Evolutionary conservation across 805 yeast genomes (phyloP).

Genomic region (Sugiyamaella valdiviana): DNA sequence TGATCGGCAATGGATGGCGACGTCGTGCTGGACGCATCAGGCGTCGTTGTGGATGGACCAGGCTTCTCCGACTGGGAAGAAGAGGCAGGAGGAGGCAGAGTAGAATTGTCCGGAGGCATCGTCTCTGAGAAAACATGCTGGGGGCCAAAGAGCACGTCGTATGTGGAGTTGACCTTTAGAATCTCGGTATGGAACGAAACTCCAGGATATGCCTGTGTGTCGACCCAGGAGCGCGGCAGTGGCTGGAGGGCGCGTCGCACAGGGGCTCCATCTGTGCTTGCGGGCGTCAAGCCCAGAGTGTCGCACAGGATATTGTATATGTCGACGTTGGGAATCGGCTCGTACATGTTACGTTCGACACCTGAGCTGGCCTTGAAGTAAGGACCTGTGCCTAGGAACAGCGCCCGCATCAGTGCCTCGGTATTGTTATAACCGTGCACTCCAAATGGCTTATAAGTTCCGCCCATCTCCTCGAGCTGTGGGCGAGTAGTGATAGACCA

Average conservation of each 20-base stretch:
- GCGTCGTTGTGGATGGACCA: neutral
- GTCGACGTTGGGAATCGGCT: conserved; percentile 68
- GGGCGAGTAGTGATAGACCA: conserved; percentile 62
- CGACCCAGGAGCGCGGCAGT: conserved; percentile 25
- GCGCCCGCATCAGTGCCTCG: conserved; percentile 73
- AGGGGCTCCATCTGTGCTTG: conserved; percentile 52
- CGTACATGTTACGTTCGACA: conserved; percentile 31
- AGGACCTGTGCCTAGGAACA: conserved; percentile 79
- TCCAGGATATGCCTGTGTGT: conserved; percentile 30
- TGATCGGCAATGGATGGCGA: conserved; percentile 9
- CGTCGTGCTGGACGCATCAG: neutral
- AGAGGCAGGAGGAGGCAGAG: too few relatives aligned
- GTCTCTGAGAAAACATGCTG: neutral
- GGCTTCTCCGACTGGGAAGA: neutral
- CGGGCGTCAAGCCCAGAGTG: conserved; percentile 46
- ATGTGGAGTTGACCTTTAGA: conserved; percentile 28
- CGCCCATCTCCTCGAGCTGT: conserved; percentile 44
- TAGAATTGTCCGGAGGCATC: neutral
- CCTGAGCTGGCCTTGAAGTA: conserved; percentile 39
- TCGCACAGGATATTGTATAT: conserved; percentile 72
- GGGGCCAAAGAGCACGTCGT: conserved; percentile 21
- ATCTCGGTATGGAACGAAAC: conserved; percentile 24
- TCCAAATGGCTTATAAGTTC: conserved; percentile 59
- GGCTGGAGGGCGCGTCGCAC: conserved; percentile 20
- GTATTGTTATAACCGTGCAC: conserved; percentile 81